A percentile compares a stretch with the other conserved stretches of the same genome.
These are phyloP conservation scores for Cladosporium sp. DNA, from an alignment of 2,329 filamentous ascomycete species.

Conservation along the genomic window DNA sequence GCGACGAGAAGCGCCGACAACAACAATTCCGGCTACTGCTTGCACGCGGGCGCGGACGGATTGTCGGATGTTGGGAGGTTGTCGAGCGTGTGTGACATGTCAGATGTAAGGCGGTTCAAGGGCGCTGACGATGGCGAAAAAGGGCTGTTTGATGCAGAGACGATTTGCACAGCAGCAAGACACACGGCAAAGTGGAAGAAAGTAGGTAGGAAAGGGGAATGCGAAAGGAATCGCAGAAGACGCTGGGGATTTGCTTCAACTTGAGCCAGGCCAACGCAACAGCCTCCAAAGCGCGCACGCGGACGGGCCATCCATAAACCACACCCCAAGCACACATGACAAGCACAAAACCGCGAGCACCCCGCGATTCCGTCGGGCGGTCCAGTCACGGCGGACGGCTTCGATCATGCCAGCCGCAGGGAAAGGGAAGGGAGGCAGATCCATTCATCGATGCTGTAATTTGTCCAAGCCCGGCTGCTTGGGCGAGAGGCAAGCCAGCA, in stretches of 20 bases:
- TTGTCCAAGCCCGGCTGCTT: constrained; percentile 1
- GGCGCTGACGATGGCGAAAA: constrained; percentile 6
- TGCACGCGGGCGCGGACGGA: neutral
- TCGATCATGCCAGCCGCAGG: constrained; percentile 3
- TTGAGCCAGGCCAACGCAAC: constrained; percentile 16
- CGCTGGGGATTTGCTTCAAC: constrained; percentile 5
- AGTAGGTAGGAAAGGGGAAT: constrained; percentile 18
- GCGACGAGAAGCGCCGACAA: constrained; percentile 12
- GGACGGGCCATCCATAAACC: constrained; percentile 16
- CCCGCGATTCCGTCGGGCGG: constrained; percentile 5
- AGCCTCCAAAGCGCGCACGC: constrained; percentile 11
- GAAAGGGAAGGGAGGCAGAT: neutral
- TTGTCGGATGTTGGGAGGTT: neutral
- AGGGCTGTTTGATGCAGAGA: neutral
- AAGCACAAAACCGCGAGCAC: neutral
- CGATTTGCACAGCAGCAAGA: neutral
- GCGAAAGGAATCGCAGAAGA: constrained; percentile 4
- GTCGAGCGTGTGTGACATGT: neutral
- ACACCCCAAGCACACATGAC: constrained; percentile 14
- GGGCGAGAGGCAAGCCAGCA: neutral
- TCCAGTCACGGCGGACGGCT: neutral
- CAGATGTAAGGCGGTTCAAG: neutral
- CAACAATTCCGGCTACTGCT: neutral
- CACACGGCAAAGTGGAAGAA: constrained; percentile 17
- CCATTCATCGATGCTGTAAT: constrained; percentile 8